Base-by-base conservation (phyloP, 345 rosid species). In the Noccaea caerulescens region DNA sequence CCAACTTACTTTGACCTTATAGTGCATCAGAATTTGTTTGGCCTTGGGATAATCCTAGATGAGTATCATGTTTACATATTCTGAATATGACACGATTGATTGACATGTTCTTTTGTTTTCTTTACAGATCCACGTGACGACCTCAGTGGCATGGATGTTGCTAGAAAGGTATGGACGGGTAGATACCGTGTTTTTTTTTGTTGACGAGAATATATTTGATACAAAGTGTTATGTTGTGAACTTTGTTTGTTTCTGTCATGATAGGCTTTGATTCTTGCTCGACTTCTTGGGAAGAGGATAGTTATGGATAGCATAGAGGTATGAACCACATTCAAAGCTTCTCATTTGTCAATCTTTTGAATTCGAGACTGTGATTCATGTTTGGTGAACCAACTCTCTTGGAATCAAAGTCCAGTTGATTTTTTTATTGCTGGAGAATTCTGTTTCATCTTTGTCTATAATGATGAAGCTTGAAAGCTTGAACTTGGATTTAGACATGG, bases 91-190 rank as follows among this genome's bases (percentile, higher is more conserved):
- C 18, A 16, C 52, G 63, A 57, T 49, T 50, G 51, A 11, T 49
- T 63, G 68, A 64, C 59, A 57, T 63, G 57, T 34, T 55, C 0
- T 46, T 34, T 57, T 39, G 43, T 50, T 14, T 65, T n/a, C 45
- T 14, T 62, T 53, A 52, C 87, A 90, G 98, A 93, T 91, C 98
- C 97, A 43, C 92, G 98, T 12, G 98, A 93, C 71, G 97, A 93
- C 82, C 96, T 93, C 0, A 67, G 96, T 61, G 97, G 98, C 72
- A 86, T 89, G 94, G 98, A 93, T 78, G 97, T 91, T 75, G 97
- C 96, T 13, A 86, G 97, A 82, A 93, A 93, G 98, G 98, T 90
- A 59, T 32, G 78, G 13, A 63, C 50, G 2, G 12, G 58, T 67
- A 30, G 33, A 34, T 50, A 16, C 66, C 20, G 32, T 33, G 9